Evolutionary conservation across 345 rosid genomes (phyloP).

Genomic region (Eutrema yunnanense): DNA sequence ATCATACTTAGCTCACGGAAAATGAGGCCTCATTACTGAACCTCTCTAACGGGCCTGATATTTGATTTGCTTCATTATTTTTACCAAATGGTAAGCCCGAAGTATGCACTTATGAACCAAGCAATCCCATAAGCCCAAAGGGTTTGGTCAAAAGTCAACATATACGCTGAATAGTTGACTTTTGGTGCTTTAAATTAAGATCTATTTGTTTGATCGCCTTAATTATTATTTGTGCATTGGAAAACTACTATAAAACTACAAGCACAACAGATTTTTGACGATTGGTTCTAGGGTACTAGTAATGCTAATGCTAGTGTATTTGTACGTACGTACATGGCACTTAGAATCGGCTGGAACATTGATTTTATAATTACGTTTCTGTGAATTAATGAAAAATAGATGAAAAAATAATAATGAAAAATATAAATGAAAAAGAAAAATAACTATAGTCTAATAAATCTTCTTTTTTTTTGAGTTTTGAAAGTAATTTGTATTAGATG

Average conservation of each 20-base stretch:
- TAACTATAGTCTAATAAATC: neutral
- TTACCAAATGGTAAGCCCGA: neutral
- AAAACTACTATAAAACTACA: too few species aligned
- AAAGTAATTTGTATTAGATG: neutral
- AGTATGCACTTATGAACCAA: neutral
- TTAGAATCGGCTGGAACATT: neutral
- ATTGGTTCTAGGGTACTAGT: neutral
- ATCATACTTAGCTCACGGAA: too few species aligned
- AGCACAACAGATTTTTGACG: too few species aligned
- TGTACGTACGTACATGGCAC: neutral
- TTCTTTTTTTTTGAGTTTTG: neutral
- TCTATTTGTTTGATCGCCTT: too few species aligned
- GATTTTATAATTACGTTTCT: neutral
- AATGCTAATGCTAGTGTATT: neutral
- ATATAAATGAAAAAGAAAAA: too few species aligned
- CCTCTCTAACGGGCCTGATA: neutral
- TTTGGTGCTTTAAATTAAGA: neutral
- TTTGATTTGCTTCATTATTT: neutral
- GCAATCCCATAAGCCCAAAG: neutral
- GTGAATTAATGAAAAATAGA: too few species aligned
- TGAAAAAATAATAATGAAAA: neutral
- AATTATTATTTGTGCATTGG: neutral
- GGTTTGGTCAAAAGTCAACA: neutral
- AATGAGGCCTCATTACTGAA: neutral
- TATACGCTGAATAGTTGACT: neutral